Percentiles rank a stretch among this genome's conserved stretches.
These are phyloP conservation scores for Melampsora larici-populina DNA, from an alignment of 1,284 basidiomycete genomes.

Conservation along the genomic window DNA sequence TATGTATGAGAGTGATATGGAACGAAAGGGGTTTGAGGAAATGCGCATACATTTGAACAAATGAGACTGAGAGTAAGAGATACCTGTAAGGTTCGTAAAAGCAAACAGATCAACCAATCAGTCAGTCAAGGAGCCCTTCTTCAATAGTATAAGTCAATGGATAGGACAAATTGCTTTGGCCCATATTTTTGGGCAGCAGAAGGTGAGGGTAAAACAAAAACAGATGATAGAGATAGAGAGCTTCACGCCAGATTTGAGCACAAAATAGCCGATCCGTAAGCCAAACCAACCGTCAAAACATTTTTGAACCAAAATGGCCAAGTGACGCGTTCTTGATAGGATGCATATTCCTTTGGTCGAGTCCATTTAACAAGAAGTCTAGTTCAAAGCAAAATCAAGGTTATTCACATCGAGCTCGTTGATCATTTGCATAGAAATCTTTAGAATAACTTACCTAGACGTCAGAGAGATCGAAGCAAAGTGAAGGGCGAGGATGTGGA, in stretches of 20 bases:
- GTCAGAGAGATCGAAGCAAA: constrained; percentile 35
- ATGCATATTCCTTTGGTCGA: background rate
- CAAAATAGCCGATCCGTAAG: constrained; percentile 36
- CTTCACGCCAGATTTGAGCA: constrained; percentile 39
- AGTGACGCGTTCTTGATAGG: constrained; percentile 5
- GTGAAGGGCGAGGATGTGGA: constrained; percentile 29
- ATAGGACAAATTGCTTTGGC: background rate
- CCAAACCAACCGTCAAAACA: constrained; percentile 25
- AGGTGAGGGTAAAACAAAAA: background rate
- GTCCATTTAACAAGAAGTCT: constrained; percentile 14
- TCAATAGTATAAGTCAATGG: background rate
- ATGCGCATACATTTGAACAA: constrained; percentile 30
- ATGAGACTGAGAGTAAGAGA: constrained; percentile 30
- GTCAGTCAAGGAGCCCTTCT: background rate
- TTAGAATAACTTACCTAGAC: constrained; percentile 10
- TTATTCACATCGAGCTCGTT: background rate
- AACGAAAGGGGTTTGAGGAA: background rate
- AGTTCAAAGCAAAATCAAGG: background rate
- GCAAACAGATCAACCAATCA: background rate
- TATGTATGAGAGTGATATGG: background rate
- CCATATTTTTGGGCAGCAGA: background rate
- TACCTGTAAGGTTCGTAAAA: constrained; percentile 10
- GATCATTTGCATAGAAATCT: background rate
- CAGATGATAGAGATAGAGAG: background rate
- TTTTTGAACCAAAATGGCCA: constrained; percentile 36